A percentile compares a stretch with the other conserved stretches of the same genome.
Evolutionary conservation across 345 rosid species (phyloP).

Genomic region (Sisymbrium irio): DNA sequence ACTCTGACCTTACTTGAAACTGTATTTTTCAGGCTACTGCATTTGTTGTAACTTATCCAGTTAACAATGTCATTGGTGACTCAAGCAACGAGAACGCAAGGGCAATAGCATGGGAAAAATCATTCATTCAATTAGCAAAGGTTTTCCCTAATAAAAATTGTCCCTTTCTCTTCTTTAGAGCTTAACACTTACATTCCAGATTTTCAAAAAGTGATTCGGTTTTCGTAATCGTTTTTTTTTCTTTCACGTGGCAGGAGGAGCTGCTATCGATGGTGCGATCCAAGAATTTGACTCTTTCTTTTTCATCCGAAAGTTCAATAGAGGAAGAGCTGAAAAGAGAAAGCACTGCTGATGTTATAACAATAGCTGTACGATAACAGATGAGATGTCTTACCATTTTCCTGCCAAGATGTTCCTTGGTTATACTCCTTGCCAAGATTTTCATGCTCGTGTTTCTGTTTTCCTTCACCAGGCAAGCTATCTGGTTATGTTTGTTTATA

Average conservation of each 20-base stretch:
- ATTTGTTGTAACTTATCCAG: slow-evolving; percentile 86
- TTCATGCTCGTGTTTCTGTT: slow-evolving; percentile 12
- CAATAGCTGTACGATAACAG: slow-evolving; percentile 55
- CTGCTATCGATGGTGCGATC: slow-evolving; percentile 62
- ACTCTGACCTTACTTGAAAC: slow-evolving; percentile 1
- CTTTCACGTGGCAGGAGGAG: slow-evolving; percentile 59
- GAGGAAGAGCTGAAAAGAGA: slow-evolving; percentile 97
- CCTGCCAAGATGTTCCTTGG: background rate
- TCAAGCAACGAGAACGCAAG: slow-evolving; percentile 54
- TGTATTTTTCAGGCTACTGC: slow-evolving; percentile 81
- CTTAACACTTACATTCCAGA: background rate
- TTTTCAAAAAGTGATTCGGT: background rate
- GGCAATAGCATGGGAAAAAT: slow-evolving; percentile 94
- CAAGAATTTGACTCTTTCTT: slow-evolving; percentile 79
- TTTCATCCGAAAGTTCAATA: slow-evolving; percentile 95
- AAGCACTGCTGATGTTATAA: slow-evolving; percentile 84
- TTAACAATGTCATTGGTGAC: slow-evolving; percentile 68
- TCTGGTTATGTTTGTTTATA: slow-evolving; percentile 93
- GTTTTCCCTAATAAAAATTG: slow-evolving; percentile 37
- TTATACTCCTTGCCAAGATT: background rate
- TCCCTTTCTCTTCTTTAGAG: background rate
- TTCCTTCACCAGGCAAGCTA: slow-evolving; percentile 65
- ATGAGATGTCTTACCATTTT: slow-evolving; percentile 12
- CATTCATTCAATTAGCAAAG: slow-evolving; percentile 84
- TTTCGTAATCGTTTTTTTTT: slow-evolving; percentile 8